Percentiles rank a stretch among this genome's conserved stretches.
phyloP scores from a whole-genome alignment of 2,329 filamentous ascomycete species.

The Fusarium clavum region DNA sequence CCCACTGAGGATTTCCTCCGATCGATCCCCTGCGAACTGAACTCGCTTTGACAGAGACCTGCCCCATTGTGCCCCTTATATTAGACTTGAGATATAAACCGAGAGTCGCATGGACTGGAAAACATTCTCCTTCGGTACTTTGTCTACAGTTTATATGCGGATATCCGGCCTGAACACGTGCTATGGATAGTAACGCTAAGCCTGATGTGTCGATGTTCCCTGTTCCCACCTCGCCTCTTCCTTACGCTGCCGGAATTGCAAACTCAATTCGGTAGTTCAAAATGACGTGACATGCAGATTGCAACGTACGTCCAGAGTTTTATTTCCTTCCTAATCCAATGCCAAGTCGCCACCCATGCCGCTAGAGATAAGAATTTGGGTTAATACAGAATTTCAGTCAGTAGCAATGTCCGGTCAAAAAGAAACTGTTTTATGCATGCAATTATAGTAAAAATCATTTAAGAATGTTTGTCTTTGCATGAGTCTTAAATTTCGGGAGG shows the following conservation, averaged over 20 bases:
- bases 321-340: background rate
- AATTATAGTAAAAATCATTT: background rate
- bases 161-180: background rate
- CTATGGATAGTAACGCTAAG: background rate
- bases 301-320: background rate
- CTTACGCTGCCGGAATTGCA: background rate
- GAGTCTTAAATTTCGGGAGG: background rate
- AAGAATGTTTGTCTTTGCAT: background rate
- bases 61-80: conserved; percentile 6
- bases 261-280: background rate
- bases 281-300: background rate
- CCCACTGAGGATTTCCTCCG: background rate
- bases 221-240: background rate
- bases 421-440: background rate
- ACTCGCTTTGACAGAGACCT: background rate
- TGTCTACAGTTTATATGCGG: background rate
- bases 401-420: background rate
- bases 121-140: background rate
- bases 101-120: background rate
- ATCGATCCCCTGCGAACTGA: background rate
- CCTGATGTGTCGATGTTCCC: background rate
- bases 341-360: background rate
- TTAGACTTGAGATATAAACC: background rate
- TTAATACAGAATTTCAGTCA: background rate
- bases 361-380: background rate